A percentile compares a stretch with the other conserved stretches of the same genome.
phyloP scores from a whole-genome alignment of 1,284 basidiomycete species.

The Malassezia globosa region DNA sequence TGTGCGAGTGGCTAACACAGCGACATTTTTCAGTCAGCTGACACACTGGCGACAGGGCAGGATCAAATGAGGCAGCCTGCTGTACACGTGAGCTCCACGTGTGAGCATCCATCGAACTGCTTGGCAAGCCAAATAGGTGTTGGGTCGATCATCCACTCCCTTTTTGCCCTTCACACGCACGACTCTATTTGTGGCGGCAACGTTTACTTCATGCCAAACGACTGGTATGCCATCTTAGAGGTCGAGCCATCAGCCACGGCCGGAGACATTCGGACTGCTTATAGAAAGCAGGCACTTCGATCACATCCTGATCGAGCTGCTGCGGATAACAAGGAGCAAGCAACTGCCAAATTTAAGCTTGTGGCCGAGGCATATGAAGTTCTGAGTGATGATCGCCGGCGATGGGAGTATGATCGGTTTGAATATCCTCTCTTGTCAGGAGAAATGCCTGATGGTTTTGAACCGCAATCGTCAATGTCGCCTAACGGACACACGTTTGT shows the following conservation, averaged over 20 bases:
- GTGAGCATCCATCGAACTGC: too few species aligned
- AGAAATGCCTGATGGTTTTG: slow-evolving; percentile 27
- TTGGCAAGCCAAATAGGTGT: too few species aligned
- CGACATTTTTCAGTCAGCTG: too few species aligned
- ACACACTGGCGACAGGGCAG: too few species aligned
- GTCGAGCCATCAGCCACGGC: slow-evolving; percentile 22
- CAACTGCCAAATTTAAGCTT: slow-evolving; percentile 32
- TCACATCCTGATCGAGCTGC: slow-evolving; percentile 36
- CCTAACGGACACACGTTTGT: slow-evolving; percentile 21
- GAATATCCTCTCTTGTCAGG: slow-evolving; percentile 14
- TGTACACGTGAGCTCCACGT: too few species aligned
- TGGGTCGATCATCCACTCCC: not conserved
- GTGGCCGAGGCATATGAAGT: slow-evolving; percentile 40
- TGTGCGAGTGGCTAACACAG: too few species aligned
- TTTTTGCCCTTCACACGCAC: not conserved
- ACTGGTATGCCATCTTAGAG: slow-evolving; percentile 34
- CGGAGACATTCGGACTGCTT: slow-evolving; percentile 31
- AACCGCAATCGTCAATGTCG: slow-evolving; percentile 8
- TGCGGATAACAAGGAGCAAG: slow-evolving; percentile 27
- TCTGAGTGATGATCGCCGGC: slow-evolving; percentile 27
- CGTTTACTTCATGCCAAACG: slow-evolving; percentile 6
- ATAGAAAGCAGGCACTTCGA: slow-evolving; percentile 36
- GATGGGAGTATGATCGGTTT: slow-evolving; percentile 29
- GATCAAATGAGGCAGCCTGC: too few species aligned
- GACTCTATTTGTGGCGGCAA: too few species aligned